Evolutionary conservation across 495 filamentous ascomycete species (phyloP), one percentile per base, ranked within the genome.

Genomic region (Penicillium malachiteum): DNA sequence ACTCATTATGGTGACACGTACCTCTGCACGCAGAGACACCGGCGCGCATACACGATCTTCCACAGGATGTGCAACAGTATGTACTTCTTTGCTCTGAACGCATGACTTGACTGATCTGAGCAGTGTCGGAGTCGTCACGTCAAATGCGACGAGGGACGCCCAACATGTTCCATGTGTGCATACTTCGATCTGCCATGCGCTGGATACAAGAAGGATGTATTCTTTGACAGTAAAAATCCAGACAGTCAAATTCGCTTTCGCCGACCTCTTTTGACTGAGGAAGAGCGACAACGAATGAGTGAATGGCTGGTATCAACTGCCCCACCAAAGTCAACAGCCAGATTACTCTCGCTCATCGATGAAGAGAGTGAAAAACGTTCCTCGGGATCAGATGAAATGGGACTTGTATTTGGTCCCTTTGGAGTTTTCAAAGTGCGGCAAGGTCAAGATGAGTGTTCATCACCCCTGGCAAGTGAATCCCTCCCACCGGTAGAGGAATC

Each of bases 91-190:
- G 26, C 8, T 33, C 3, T n/a, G 12, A 9, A 8, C 17, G 5
- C 4, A 26, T 26, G 11, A 31, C 33, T 45, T 14, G 12, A 30
- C 52, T 43, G 9, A 48, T 45, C 4, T 51, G 45, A 34, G 8
- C 13, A 60, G 61, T 70, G 62, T 53, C 62, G 67, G 35, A 59
- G 33, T 21, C 63, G 63, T 1, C 65, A 68, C 57, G 52, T 58
- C 5, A 67, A 68, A 55, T 70, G 62, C 44, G 67, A 70, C 33
- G 64, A 67, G 41, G 44, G 52, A 11, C 67, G 59, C 3, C 67
- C 59, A n/a, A 56, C 58, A 31, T 70, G 64, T 50, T 51, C 52
- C 16, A 59, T 65, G 56, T 70, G 67, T 40, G 32, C 34, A 35
- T 54, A 55, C 14, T 51, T 55, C 7, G 54, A 57, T 0, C 17